These are phyloP conservation scores for Colletotrichum simmondsii DNA, from an alignment of 2,329 filamentous ascomycete species.

Conservation along the genomic window DNA sequence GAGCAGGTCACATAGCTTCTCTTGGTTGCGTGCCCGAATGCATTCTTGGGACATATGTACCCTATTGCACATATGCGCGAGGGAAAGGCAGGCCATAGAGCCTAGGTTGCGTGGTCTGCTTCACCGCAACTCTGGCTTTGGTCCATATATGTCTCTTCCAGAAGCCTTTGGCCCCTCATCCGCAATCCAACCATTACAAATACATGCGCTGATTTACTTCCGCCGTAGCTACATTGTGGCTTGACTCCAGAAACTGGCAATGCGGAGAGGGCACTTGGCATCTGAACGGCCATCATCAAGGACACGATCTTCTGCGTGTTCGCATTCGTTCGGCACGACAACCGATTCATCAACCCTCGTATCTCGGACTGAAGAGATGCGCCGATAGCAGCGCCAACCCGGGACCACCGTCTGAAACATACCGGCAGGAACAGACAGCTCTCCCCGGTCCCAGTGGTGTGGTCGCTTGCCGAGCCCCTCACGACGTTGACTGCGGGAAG, in stretches of 20 bases:
- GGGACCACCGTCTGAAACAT: neutral
- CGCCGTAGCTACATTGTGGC: neutral
- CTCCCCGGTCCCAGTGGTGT: neutral
- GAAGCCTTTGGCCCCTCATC: no score
- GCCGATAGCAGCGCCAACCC: neutral
- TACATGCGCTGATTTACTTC: no score
- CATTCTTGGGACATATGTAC: no score
- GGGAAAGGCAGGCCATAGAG: no score
- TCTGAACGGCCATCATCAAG: neutral
- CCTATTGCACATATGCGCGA: no score
- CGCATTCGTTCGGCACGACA: neutral
- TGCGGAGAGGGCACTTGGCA: neutral
- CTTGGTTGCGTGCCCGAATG: no score
- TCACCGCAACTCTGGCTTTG: no score
- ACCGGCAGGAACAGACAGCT: neutral
- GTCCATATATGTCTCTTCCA: no score
- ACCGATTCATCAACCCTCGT: neutral
- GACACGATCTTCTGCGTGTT: neutral
- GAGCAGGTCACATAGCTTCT: no score
- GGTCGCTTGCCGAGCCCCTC: neutral
- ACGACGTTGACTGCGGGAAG: neutral
- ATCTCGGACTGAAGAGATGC: neutral
- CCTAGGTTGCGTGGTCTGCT: no score
- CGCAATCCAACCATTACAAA: no score
- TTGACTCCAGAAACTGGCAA: no score